Percentiles rank a stretch among this genome's conserved stretches.
These are phyloP conservation scores for Paraphaeosphaeria minitans DNA, from an alignment of 2,329 filamentous ascomycete genomes.

Conservation along the genomic window DNA sequence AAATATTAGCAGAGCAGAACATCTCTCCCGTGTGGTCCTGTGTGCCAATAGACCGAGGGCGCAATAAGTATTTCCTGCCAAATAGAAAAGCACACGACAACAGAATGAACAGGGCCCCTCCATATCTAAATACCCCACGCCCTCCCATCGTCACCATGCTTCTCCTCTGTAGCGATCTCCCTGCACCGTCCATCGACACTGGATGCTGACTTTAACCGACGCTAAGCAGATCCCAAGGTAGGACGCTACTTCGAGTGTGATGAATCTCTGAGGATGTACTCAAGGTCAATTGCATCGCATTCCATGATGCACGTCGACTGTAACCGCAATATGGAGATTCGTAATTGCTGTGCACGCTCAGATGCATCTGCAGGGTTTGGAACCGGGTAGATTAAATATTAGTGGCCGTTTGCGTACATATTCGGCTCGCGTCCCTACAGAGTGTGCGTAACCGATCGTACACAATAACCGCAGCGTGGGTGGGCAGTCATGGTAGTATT, in stretches of 20 bases:
- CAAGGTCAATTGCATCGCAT: conserved; percentile 19
- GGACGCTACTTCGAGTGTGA: conserved; percentile 1
- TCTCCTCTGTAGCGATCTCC: conserved; percentile 12
- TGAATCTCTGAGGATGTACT: neutral
- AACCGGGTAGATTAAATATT: conserved; percentile 13
- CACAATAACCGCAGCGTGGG: conserved; percentile 13
- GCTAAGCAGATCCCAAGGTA: neutral
- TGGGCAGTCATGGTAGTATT: conserved; percentile 3
- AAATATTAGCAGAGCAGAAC: neutral
- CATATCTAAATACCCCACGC: conserved; percentile 19
- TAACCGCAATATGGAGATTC: conserved; percentile 24
- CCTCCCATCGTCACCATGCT: conserved; percentile 18
- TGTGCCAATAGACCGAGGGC: neutral
- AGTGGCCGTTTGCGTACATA: conserved; percentile 20
- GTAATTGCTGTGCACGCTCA: conserved; percentile 7
- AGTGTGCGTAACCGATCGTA: conserved; percentile 14
- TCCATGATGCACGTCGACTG: conserved; percentile 19
- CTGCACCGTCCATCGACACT: conserved; percentile 12
- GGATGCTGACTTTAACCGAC: conserved; percentile 25
- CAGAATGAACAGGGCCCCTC: conserved; percentile 4
- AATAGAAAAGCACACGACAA: conserved; percentile 1
- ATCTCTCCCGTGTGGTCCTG: neutral
- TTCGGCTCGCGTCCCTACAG: conserved; percentile 7
- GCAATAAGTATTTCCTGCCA: neutral
- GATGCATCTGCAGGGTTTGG: conserved; percentile 20